A percentile compares a stretch with the other conserved stretches of the same genome.
Evolutionary conservation across 2,329 filamentous ascomycete genomes (phyloP).

Genomic region (Pseudogymnoascus sp.): DNA sequence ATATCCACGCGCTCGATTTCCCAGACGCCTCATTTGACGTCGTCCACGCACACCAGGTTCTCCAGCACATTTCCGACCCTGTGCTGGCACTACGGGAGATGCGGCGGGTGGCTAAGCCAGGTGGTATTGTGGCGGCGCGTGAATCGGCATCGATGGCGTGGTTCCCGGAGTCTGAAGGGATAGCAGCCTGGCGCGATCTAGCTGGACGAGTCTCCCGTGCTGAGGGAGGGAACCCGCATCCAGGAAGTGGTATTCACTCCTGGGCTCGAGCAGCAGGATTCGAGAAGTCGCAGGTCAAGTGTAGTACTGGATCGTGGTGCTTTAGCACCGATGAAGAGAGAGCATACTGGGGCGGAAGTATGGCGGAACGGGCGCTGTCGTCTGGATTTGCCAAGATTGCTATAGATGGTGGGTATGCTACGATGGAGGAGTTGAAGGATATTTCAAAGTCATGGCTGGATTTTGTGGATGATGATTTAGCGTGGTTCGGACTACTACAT

Average conservation of each 20-base stretch:
- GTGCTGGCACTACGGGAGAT: constrained; percentile 44
- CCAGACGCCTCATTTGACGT: constrained; percentile 47
- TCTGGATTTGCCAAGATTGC: constrained; percentile 27
- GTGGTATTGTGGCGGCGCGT: constrained; percentile 44
- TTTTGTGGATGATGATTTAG: constrained; percentile 29
- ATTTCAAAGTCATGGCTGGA: constrained; percentile 30
- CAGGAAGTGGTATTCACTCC: constrained; percentile 11
- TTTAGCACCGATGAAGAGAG: constrained; percentile 9
- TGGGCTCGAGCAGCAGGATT: constrained; percentile 18
- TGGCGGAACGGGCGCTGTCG: constrained; percentile 22
- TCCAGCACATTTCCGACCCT: constrained; percentile 47
- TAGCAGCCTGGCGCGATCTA: constrained; percentile 12
- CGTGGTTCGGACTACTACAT: constrained; percentile 32
- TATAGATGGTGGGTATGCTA: constrained; percentile 28
- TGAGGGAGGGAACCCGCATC: constrained; percentile 12
- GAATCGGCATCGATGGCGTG: constrained; percentile 20
- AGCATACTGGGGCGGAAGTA: constrained; percentile 13
- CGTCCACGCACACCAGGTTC: constrained; percentile 51
- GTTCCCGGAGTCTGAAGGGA: constrained; percentile 15
- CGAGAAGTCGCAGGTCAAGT: constrained; percentile 6
- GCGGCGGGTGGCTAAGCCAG: constrained; percentile 43
- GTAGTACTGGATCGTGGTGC: constrained; percentile 14
- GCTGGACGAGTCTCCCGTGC: constrained; percentile 11
- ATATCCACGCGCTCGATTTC: constrained; percentile 29
- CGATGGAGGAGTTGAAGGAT: constrained; percentile 25